These are phyloP conservation scores for Chlamydomonas eustigma DNA, from an alignment of 139 green algal genomes.

Conservation along the genomic window DNA sequence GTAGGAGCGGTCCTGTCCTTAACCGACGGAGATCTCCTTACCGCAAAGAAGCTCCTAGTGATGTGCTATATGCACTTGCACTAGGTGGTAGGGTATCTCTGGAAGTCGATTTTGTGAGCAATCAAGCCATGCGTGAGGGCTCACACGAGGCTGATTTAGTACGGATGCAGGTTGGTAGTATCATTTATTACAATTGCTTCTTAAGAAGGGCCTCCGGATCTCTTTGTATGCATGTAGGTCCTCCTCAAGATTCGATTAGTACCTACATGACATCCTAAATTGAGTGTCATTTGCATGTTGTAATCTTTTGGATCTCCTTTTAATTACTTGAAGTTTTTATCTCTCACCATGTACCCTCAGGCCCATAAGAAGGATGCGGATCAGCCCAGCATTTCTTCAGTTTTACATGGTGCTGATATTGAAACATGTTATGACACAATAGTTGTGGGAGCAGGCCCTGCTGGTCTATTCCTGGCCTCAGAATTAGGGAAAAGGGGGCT, in stretches of 20 bases:
- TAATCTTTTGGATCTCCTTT: no score
- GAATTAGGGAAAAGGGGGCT: constrained; percentile 77
- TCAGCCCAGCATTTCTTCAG: constrained; percentile 49
- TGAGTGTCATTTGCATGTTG: no score
- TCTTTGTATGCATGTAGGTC: no score
- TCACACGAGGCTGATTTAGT: constrained; percentile 60
- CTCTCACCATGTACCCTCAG: no score
- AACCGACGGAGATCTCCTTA: not conserved
- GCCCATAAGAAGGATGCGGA: constrained; percentile 60
- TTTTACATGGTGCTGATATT: constrained; percentile 31
- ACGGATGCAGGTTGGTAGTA: constrained; percentile 53
- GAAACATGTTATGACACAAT: constrained; percentile 47
- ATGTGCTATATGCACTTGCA: not conserved
- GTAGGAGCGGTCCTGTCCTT: no score
- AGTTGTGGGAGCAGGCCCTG: constrained; percentile 86
- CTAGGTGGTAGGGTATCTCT: not conserved
- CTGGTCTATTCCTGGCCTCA: constrained; percentile 81
- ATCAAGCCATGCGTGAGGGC: constrained; percentile 58
- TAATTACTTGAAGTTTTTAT: no score
- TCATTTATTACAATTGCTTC: no score
- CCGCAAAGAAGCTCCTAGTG: not conserved
- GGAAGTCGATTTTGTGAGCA: constrained; percentile 17
- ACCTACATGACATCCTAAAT: no score
- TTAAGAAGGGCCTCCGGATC: no score
- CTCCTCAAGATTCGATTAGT: no score